Evolutionary conservation across 2,329 filamentous ascomycete species (phyloP).

Genomic region (Chaetomium sp.): DNA sequence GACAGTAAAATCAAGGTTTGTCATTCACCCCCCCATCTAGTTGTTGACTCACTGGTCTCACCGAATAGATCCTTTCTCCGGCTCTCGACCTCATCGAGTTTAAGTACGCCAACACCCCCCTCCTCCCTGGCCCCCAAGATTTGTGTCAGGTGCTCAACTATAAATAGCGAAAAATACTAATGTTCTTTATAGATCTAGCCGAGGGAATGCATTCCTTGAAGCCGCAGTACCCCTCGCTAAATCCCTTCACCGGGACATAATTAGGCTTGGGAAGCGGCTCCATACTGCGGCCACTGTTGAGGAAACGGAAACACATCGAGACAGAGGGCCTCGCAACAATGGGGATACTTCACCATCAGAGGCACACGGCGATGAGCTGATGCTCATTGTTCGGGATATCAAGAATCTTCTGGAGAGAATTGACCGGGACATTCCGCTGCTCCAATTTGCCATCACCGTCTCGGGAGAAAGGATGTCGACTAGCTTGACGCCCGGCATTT

Average conservation of each 20-base stretch:
- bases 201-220: constrained; percentile 60
- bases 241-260: constrained; percentile 75
- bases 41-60: background rate
- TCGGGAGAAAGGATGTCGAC: constrained; percentile 84
- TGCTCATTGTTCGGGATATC: constrained; percentile 66
- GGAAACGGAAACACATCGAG: constrained; percentile 34
- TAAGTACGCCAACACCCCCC: constrained; percentile 48
- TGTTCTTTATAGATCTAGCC: constrained; percentile 35
- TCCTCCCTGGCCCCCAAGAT: too few relatives aligned
- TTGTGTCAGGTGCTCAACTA: too few relatives aligned
- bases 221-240: constrained; percentile 80
- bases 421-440: constrained; percentile 82
- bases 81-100: constrained; percentile 90
- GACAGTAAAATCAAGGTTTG: constrained; percentile 76
- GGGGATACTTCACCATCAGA: constrained; percentile 32
- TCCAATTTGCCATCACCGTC: constrained; percentile 90
- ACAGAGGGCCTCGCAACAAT: too few relatives aligned
- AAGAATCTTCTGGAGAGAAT: constrained; percentile 69
- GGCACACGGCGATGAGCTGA: constrained; percentile 58
- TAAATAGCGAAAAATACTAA: background rate
- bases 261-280: constrained; percentile 68
- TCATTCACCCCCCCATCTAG: background rate
- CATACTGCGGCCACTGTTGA: constrained; percentile 61
- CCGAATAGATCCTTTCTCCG: constrained; percentile 68
- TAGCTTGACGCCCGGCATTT: constrained; percentile 72